Evolutionary conservation across 345 rosid species (phyloP).

Genomic region (Heritiera littoralis): DNA sequence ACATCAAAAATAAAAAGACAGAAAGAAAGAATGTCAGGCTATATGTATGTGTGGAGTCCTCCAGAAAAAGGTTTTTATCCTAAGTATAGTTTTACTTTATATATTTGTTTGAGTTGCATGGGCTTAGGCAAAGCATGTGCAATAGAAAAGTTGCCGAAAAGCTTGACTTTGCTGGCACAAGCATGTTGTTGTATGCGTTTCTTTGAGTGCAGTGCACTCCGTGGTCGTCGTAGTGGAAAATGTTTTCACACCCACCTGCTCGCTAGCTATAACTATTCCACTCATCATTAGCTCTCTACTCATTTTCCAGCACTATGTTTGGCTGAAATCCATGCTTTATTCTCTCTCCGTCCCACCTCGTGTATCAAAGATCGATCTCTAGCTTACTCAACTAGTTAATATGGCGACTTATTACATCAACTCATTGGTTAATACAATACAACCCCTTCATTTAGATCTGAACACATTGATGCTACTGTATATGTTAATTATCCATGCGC

Average conservation of each 20-base stretch:
- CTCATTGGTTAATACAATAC: not conserved
- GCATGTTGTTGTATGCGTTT: conserved; percentile 47
- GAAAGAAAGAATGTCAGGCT: conserved; percentile 31
- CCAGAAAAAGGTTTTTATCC: conserved; percentile 14
- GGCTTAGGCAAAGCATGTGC: conserved; percentile 23
- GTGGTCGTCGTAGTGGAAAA: conserved; percentile 34
- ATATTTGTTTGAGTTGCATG: conserved; percentile 35
- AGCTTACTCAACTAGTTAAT: not conserved
- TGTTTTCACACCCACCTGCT: conserved; percentile 29
- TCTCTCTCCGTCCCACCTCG: too few relatives aligned
- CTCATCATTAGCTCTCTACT: not conserved
- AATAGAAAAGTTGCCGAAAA: conserved; percentile 64
- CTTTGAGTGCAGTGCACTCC: conserved; percentile 95
- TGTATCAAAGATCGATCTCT: not conserved
- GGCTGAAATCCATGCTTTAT: not conserved
- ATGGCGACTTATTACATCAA: not conserved
- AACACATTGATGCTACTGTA: not conserved
- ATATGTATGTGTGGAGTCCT: conserved; percentile 23
- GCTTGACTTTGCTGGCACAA: conserved; percentile 76
- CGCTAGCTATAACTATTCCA: not conserved
- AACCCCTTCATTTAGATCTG: not conserved
- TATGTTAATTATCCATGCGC: not conserved
- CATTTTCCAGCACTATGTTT: not conserved
- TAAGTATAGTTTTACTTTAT: conserved; percentile 1
- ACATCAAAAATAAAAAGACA: not conserved